phyloP scores from a whole-genome alignment of 2,329 filamentous ascomycete genomes.

The Aureobasidium melanogenum region DNA sequence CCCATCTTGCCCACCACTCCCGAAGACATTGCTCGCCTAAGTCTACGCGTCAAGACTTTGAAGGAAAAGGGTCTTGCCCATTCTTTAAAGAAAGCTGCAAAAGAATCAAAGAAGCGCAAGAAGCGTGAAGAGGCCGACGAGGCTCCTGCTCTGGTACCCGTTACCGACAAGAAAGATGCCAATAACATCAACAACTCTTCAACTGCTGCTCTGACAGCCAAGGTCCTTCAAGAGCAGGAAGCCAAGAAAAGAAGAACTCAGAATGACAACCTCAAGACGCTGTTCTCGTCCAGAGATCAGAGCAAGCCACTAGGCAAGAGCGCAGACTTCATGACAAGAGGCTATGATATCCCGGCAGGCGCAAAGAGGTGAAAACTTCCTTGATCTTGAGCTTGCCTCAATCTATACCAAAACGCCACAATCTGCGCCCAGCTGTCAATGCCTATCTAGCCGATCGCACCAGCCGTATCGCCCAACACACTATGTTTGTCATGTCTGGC shows the following conservation, averaged over 20 bases:
- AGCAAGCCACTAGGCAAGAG: slow-evolving; percentile 32
- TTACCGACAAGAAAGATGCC: slow-evolving; percentile 9
- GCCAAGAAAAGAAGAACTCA: slow-evolving; percentile 71
- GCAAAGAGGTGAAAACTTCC: slow-evolving; percentile 19
- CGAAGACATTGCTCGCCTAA: slow-evolving; percentile 60
- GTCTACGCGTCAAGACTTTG: slow-evolving; percentile 59
- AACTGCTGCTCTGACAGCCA: slow-evolving; percentile 76
- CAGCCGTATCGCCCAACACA: background rate
- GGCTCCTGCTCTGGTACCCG: slow-evolving; percentile 6
- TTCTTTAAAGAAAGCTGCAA: slow-evolving; percentile 69
- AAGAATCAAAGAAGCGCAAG: slow-evolving; percentile 58
- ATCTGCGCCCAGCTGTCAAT: background rate
- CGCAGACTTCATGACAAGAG: slow-evolving; percentile 42
- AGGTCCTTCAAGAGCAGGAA: slow-evolving; percentile 80
- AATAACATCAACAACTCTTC: slow-evolving; percentile 77
- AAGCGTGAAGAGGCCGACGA: slow-evolving; percentile 33
- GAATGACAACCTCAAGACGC: slow-evolving; percentile 39
- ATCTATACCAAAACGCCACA: background rate
- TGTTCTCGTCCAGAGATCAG: slow-evolving; percentile 35
- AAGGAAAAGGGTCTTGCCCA: slow-evolving; percentile 68
- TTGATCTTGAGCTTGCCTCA: background rate
- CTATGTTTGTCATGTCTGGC: background rate
- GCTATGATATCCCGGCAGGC: slow-evolving; percentile 29
- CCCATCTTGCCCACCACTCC: slow-evolving; percentile 65
- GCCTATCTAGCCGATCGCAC: background rate